Conservation (phyloP, 2,329 filamentous ascomycete species). For the Pyrenochaeta sp. region DNA sequence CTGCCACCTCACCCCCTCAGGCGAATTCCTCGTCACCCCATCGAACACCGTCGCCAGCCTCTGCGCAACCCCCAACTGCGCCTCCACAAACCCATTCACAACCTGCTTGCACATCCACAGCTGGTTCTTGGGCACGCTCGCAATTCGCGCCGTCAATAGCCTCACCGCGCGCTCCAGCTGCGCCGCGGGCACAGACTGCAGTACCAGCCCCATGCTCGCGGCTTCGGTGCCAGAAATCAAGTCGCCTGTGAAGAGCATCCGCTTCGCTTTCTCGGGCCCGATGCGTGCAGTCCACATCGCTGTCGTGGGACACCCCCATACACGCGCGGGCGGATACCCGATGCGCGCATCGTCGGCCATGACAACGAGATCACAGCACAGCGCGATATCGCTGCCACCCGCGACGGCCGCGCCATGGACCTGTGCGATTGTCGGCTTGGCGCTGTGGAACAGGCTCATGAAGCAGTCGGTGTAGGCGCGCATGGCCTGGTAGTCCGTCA, state of each 20-base stretch:
- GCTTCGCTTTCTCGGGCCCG: background rate
- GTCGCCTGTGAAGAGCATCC: constrained; percentile 1
- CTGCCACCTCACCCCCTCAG: background rate
- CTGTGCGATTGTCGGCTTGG: background rate
- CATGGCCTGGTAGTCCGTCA: background rate
- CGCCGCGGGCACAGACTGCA: constrained; percentile 5
- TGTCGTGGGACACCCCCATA: background rate
- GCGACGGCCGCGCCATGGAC: background rate
- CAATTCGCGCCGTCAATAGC: constrained; percentile 9
- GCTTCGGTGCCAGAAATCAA: constrained; percentile 10
- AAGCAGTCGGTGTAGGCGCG: background rate
- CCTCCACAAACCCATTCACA: constrained; percentile 14
- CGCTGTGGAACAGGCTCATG: background rate
- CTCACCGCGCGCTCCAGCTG: constrained; percentile 5
- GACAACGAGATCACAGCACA: background rate
- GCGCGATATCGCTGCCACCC: background rate
- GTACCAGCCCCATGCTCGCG: constrained; percentile 7
- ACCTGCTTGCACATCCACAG: constrained; percentile 20
- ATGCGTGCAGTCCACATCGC: background rate
- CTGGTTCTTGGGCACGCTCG: constrained; percentile 10
- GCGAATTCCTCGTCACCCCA: background rate
- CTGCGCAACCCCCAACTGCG: constrained; percentile 9
- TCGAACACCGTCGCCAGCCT: constrained; percentile 16
- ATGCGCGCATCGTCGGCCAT: background rate
- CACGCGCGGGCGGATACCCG: constrained; percentile 1